These are phyloP conservation scores for Lyophyllum atratum DNA, from an alignment of 768 basidiomycete genomes.

Conservation along the genomic window DNA sequence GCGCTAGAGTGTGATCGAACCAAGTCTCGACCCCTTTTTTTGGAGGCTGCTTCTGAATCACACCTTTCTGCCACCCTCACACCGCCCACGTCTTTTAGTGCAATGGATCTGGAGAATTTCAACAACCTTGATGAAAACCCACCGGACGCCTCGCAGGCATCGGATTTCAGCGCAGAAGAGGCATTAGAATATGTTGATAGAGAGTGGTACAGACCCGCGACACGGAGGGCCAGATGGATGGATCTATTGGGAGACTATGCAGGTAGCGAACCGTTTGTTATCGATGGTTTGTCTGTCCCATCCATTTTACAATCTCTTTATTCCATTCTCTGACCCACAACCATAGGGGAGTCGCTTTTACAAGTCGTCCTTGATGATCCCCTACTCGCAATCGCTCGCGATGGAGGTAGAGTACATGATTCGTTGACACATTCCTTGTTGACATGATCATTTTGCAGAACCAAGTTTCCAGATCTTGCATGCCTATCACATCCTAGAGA, in stretches of 20 bases:
- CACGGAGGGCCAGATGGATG: slow-evolving; percentile 43
- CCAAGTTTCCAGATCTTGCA: slow-evolving; percentile 64
- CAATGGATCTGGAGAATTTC: slow-evolving; percentile 23
- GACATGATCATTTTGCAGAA: slow-evolving; percentile 31
- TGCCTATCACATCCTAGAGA: slow-evolving; percentile 56
- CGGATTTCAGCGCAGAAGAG: slow-evolving; percentile 3
- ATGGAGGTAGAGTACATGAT: slow-evolving; percentile 35
- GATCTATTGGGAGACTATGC: slow-evolving; percentile 74
- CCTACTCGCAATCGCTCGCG: slow-evolving; percentile 56
- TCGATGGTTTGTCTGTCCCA: slow-evolving; percentile 49
- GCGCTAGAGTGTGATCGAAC: background rate
- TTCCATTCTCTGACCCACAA: background rate
- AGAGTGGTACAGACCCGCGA: slow-evolving; percentile 17
- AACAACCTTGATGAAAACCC: slow-evolving; percentile 5
- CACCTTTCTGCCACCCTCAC: background rate
- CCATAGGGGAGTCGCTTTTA: slow-evolving; percentile 61
- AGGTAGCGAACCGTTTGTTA: slow-evolving; percentile 62
- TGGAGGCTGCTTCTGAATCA: background rate
- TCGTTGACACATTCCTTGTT: background rate
- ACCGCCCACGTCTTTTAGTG: background rate
- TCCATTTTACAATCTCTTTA: too few relatives aligned
- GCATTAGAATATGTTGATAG: slow-evolving; percentile 15
- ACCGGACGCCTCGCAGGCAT: background rate
- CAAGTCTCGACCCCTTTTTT: background rate
- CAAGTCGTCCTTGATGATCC: slow-evolving; percentile 61